Conservation (phyloP, 148 eudicot genomes). For the Cornus kousa region DNA sequence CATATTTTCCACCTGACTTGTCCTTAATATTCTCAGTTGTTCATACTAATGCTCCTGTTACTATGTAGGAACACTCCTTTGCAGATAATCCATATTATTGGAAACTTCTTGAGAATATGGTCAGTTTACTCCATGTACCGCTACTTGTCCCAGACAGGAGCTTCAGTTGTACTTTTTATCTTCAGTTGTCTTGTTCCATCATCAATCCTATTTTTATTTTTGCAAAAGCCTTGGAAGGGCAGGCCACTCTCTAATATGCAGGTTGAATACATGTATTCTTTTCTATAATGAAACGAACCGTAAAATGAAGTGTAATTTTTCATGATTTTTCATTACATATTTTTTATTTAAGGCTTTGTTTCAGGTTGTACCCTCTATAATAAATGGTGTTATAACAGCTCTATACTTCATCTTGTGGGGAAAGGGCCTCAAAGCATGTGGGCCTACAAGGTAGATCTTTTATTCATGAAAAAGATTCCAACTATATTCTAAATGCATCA, state of each 20-base stretch:
- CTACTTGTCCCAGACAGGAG: constrained; percentile 76
- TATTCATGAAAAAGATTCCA: constrained; percentile 5
- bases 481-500: background rate
- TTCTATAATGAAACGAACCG: background rate
- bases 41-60: constrained; percentile 15
- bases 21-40: constrained; percentile 5
- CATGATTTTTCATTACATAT: background rate
- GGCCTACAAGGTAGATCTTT: constrained; percentile 73
- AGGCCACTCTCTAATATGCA: constrained; percentile 87
- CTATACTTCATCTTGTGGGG: constrained; percentile 92
- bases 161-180: constrained; percentile 82
- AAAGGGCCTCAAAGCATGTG: constrained; percentile 93
- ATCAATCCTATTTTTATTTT: constrained; percentile 54
- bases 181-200: constrained; percentile 88
- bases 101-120: constrained; percentile 95
- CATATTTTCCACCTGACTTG: background rate
- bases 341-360: constrained; percentile 1
- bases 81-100: constrained; percentile 65
- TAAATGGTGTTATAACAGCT: constrained; percentile 93
- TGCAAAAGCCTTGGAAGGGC: constrained; percentile 97
- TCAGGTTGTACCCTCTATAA: constrained; percentile 83
- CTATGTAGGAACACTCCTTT: constrained; percentile 74
- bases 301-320: background rate
- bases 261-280: constrained; percentile 34
- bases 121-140: constrained; percentile 88